Evolutionary conservation across 2,329 filamentous ascomycete genomes (phyloP), one percentile per base, ranked within the genome.

Genomic region (Xylariaceae sp.): DNA sequence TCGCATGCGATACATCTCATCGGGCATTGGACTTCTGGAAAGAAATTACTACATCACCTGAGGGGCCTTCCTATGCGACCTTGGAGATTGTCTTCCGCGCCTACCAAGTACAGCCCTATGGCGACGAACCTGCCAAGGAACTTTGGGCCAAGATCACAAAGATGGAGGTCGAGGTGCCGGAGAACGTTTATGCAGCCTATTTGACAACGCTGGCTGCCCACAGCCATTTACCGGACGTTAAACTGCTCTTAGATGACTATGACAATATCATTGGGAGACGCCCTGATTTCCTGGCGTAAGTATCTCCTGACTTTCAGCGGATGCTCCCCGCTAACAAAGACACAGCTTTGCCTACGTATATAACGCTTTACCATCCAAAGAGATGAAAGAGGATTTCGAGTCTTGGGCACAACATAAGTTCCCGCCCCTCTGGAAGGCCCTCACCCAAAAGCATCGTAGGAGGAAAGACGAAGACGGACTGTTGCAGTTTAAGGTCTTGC

Each of bases 31-130:
- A 88, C 45, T 91, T 92, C 69, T 98, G 93, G 92, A 80, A 86
- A 52, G 86, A 96, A 44, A 92, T 99, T 55, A 87, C 88, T n/a
- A 83, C 85, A 53, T 92, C 88, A 0, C 80, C 82, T n/a, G 93
- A 98, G 73, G 95, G 95, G 0, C 95, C 95, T 0, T 89, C 88
- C 1, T 92, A 95, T 67, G 84, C 86, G 59, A 93, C 88, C 60
- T 82, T 99, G 33, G 86, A 88, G 41, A 88, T 95, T 29, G 88
- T 92, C 2, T 91, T 99, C 65, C 87, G 88, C 65, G 85, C 88
- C 1, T 94, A 92, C 71, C 88, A 96, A 71, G 78, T 78, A 59
- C 79, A 78, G 58, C 80, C 82, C 1, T 79, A 79, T 69, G 78
- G 88, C 64, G 79, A 87, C 73, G 78, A 76, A 17, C 81, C 81